Base-by-base conservation (phyloP, 1,284 basidiomycete species). In the Malassezia psittaci region DNA sequence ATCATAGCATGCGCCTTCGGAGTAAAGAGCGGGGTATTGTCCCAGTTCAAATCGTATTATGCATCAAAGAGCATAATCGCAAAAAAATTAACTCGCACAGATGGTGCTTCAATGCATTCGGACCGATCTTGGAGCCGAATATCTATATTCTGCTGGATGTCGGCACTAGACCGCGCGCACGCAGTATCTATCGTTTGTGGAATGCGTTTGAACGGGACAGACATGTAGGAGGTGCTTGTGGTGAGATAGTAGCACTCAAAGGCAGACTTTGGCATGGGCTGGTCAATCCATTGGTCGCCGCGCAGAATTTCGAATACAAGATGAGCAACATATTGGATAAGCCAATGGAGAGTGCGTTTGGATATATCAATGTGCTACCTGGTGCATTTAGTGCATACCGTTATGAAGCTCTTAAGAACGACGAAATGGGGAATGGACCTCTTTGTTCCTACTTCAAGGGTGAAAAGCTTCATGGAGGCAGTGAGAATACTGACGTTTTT, bases 391-490 rank as follows among this genome's bases (percentile, higher is more conserved):
- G 36, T 79, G 79, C 79, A 3, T 76, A 81, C 52, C 78, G 86
- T 47, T 91, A 88, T 70, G 88, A 89, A 61, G 90, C 90, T 0
- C 75, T 94, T 46, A 85, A 90, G 75, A 96, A 99, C 68, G 83
- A 93, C 74, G 82, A 84, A 54, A 79, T 82, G 37, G 91, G 90
- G 0, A 78, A 81, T 18, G 94, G 93, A 0, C 94, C 94, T 0
- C 78, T 99, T 0, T 86, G 88, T 0, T 89, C 87, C 0, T 99
- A 98, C 76, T 98, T 98, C 79, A 90, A 94, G 74, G 93, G 94
- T 29, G 94, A 99, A 75, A 83, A 88, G 34, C 77, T 96, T 45
- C 84, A 90, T 63, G 89, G 89, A 8, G 55, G 55, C 16, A 35
- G 33, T 10, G 82, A 84, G 19, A 88, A 94, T 67, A 90, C 90